Evolutionary conservation across 2,329 filamentous ascomycete species (phyloP), one percentile per base, ranked within the genome.

Genomic region (Raffaelea deltoideospora): DNA sequence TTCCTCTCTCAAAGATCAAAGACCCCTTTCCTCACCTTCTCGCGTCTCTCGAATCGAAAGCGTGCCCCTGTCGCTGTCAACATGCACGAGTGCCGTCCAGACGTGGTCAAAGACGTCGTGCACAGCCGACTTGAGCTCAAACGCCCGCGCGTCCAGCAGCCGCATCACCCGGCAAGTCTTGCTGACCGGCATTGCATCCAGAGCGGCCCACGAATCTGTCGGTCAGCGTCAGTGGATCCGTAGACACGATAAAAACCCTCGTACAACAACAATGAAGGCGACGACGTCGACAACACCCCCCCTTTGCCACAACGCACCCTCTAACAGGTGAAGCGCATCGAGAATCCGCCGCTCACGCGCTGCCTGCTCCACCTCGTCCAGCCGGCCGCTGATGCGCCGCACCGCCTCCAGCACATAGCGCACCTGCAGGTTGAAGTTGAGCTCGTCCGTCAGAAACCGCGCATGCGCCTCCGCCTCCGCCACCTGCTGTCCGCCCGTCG

Each of bases 71-170:
- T 69, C 60, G 1, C 62, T 54, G 48, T 88, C 72, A 15, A 86
- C 56, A 2, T 64, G 56, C 11, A 93, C 60, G 31, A 88, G 60
- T 0, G 66, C 61, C 40, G 70, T 69, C 84, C 86, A 95, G n/a
- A 76, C 67, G 37, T 65, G 63, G 31, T 72, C 69, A 28, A 90
- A 67, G 9, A 72, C 70, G 29, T 79, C 70, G 39, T 76, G 69
- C 18, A 90, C 68, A 17, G 70, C 65, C 3, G 69, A 65, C 43
- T 76, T 77, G 39, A 93, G 60, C 47, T 77, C 72, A 20, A 73
- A 72, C 2, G 72, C 68, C 43, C 78, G 71, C 31, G 72, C 56
- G 42, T 76, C 67, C 4, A 94, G 58, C 19, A 92, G 59, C 38
- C 67, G 70, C 50, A 76, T 67, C 3, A 72, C 69, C 23, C 76